A percentile compares a stretch with the other conserved stretches of the same genome.
phyloP scores from a whole-genome alignment of 2,329 filamentous ascomycete species.

The Stemphylium lycopersici region DNA sequence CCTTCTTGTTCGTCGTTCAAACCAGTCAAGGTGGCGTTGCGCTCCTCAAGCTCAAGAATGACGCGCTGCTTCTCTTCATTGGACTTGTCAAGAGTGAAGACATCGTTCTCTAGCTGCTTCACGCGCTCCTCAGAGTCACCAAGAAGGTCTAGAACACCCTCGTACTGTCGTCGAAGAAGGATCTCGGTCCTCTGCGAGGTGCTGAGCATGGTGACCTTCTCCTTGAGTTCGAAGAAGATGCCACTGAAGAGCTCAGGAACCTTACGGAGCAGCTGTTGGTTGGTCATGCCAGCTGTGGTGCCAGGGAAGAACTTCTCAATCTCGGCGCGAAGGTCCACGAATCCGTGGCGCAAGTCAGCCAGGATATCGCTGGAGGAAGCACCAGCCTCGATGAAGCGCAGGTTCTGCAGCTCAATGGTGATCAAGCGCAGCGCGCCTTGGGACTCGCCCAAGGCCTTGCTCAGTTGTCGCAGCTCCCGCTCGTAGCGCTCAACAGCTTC shows the following conservation, averaged over 20 bases:
- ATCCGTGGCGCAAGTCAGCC: slow-evolving; percentile 50
- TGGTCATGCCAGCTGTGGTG: slow-evolving; percentile 46
- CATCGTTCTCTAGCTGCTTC: slow-evolving; percentile 45
- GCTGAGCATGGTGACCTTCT: slow-evolving; percentile 37
- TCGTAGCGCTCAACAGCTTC: slow-evolving; percentile 47
- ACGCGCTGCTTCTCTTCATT: slow-evolving; percentile 48
- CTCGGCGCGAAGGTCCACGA: slow-evolving; percentile 48
- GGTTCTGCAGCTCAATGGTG: slow-evolving; percentile 52
- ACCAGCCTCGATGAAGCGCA: slow-evolving; percentile 49
- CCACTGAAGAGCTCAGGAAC: slow-evolving; percentile 46
- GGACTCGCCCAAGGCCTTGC: slow-evolving; percentile 47
- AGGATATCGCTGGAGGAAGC: slow-evolving; percentile 45
- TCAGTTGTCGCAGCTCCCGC: slow-evolving; percentile 49
- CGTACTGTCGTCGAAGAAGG: slow-evolving; percentile 46
- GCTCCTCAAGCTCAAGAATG: slow-evolving; percentile 48
- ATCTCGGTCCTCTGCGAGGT: slow-evolving; percentile 46
- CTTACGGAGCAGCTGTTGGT: slow-evolving; percentile 49
- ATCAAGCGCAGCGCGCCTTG: slow-evolving; percentile 51
- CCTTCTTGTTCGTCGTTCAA: slow-evolving; percentile 44
- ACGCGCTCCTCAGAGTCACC: slow-evolving; percentile 43
- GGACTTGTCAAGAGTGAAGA: slow-evolving; percentile 44
- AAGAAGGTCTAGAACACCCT: slow-evolving; percentile 37
- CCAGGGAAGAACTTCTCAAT: slow-evolving; percentile 52
- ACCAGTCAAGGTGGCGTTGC: slow-evolving; percentile 29
- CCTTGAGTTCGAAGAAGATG: slow-evolving; percentile 42